A percentile compares a stretch with the other conserved stretches of the same genome.
phyloP scores from a whole-genome alignment of 495 filamentous ascomycete genomes.

The Annulohypoxylon stygium region DNA sequence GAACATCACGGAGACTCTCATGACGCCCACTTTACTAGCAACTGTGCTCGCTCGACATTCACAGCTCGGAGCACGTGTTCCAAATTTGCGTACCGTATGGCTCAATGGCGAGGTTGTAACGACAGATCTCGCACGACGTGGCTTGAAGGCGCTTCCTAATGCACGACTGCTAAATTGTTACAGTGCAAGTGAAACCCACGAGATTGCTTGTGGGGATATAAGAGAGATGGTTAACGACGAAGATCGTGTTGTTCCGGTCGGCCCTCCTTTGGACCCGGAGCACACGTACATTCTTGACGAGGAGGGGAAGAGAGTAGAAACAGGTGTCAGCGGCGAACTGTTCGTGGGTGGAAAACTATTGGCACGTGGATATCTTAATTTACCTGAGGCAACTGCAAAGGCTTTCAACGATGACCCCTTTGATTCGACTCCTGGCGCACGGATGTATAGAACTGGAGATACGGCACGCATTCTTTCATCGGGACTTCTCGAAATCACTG shows the following conservation, averaged over 20 bases:
- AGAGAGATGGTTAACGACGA: constrained; percentile 67
- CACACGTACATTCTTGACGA: constrained; percentile 73
- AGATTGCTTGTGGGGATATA: constrained; percentile 79
- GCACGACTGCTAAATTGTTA: constrained; percentile 77
- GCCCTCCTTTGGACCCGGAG: constrained; percentile 68
- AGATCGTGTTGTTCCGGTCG: constrained; percentile 68
- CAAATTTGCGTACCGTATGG: constrained; percentile 72
- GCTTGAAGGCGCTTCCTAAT: constrained; percentile 71
- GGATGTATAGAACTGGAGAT: constrained; percentile 80
- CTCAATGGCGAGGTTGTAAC: constrained; percentile 80
- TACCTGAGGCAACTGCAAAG: constrained; percentile 73
- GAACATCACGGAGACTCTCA: constrained; percentile 74
- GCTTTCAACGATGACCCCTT: constrained; percentile 71
- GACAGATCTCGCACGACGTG: constrained; percentile 72
- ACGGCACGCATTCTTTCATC: constrained; percentile 71
- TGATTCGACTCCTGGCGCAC: constrained; percentile 53
- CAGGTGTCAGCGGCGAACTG: constrained; percentile 69
- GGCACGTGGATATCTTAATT: constrained; percentile 78
- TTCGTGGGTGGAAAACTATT: constrained; percentile 76
- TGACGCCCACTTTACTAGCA: constrained; percentile 78
- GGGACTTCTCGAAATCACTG: constrained; percentile 77
- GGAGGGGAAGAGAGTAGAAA: constrained; percentile 62
- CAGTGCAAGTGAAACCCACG: constrained; percentile 79
- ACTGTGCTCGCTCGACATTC: constrained; percentile 72
- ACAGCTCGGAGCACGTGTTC: constrained; percentile 67